Base-by-base conservation (phyloP, 1,284 basidiomycete species). In the Papiliotrema flavescens region DNA sequence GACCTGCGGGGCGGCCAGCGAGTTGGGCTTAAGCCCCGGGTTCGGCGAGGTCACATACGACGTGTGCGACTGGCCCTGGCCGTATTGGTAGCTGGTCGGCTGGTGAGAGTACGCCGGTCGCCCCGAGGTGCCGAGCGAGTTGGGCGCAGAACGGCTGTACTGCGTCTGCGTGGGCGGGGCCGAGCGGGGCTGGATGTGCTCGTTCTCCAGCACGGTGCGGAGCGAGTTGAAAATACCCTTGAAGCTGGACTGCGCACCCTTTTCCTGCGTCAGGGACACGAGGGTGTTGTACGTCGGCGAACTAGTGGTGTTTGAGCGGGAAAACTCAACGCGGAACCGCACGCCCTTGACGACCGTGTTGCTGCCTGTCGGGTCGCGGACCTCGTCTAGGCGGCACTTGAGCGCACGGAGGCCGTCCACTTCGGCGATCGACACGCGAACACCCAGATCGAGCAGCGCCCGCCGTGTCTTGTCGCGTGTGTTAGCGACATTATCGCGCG, bases 211-310 rank as follows among this genome's bases (percentile, higher is more conserved):
- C 24, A 59, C 46, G 36, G 59, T 49, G 51, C 59, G 57, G 32
- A 62, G 56, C 32, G 59, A 57, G n/a, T 26, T 47, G 48, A 65
- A 65, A 48, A 65, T 63, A 24, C 68, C 57, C 53, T 64, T 70
- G 65, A 77, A 77, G 13, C 68, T 61, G 14, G 74, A 76, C 45
- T 73, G 70, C 1, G 75, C 75, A 26, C 75, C 75, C 56, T 74
- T 75, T 60, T 75, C 73, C 22, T 70, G 65, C 3, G 72, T 73
- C 20, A 76, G 61, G 20, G 66, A 70, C 39, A 73, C 75, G 15
- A 70, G 64, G 7, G 73, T 75, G 44, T 65, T 62, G 53, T 71
- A 74, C 24, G n/a, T 17, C 13, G 34, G 17, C 11, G 55, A 54
- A n/a, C 46, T 36, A 19, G 54, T 54, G 9, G 66, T 55, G 14